A percentile compares a stretch with the other conserved stretches of the same genome.
Evolutionary conservation across 1,284 basidiomycete genomes (phyloP).

Genomic region (Phellopilus nigrolimitatus): DNA sequence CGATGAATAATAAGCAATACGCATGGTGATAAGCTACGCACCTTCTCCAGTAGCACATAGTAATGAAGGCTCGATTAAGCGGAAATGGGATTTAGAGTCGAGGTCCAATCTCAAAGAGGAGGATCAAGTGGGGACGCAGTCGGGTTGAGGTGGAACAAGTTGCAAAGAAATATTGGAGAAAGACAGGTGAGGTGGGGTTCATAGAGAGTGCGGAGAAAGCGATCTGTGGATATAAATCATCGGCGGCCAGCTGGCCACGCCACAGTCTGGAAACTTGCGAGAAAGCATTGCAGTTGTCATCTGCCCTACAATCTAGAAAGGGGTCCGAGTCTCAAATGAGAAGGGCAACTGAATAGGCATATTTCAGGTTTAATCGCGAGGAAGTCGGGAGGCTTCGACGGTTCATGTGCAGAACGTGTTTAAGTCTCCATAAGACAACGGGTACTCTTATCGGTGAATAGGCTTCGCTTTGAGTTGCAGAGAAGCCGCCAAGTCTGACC

Average conservation of each 20-base stretch:
- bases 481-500: conserved; percentile 5
- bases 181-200: neutral
- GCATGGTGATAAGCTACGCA: neutral
- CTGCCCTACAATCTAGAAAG: conserved; percentile 11
- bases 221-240: conserved; percentile 8
- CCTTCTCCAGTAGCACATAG: conserved; percentile 21
- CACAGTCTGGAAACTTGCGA: neutral
- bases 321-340: conserved; percentile 5
- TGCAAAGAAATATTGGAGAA: neutral
- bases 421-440: no score
- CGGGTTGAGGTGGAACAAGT: neutral
- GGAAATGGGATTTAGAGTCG: neutral
- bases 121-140: neutral
- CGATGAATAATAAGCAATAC: neutral
- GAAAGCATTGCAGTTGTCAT: conserved; percentile 11
- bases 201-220: conserved; percentile 2
- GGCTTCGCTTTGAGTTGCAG: conserved; percentile 17
- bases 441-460: conserved; percentile 15
- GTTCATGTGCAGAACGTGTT: conserved; percentile 8
- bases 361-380: conserved; percentile 9
- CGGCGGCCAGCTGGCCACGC: neutral
- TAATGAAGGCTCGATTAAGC: neutral
- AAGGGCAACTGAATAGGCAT: conserved; percentile 15
- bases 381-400: conserved; percentile 6
- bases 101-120: neutral